Evolutionary conservation across 108 stramenopile species (phyloP), one percentile per base, ranked within the genome.

Genomic region (Aurantiochytrium sp.): DNA sequence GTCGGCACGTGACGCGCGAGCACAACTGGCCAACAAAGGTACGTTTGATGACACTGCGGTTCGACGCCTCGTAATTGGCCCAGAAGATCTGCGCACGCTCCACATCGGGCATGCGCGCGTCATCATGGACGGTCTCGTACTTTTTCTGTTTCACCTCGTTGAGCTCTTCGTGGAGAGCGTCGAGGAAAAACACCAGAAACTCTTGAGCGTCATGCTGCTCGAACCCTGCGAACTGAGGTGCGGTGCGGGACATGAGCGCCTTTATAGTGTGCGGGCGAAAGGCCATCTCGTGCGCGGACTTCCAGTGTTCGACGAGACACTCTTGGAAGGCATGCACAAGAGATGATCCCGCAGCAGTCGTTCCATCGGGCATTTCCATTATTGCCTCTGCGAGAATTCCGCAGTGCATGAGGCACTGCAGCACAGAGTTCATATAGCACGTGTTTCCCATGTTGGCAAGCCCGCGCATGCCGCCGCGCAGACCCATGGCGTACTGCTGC

Each of bases 151-250:
- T 92, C 34, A 98, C 92, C 5, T 96, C 95, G 91, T 98, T 99
- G 31, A 97, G 96, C 89, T 99, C 99, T 90, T 99, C 98, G 92
- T 99, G 98, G 34, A 99, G 90, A 3, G 96, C 96, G 87, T 99
- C 99, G 21, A 99, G 86, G 34, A 99, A 90, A 87, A 96, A 98
- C 21, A 92, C 94, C 85, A 98, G 96, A n/a, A 99, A 91, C 87
- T 99, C 99, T 88, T 98, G 98, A 5, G 97, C 96, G 87, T 99
- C 99, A 86, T 99, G 99, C 91, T 99, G 99, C 86, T 98, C 96
- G 90, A 98, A 98, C 3, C 99, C 99, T 50, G 95, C 89, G 89
- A 99, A 99, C 87, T 95, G 95, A 50, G 97, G 94, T 1, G 96
- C 96, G 88, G 95, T 93, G 55, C 93, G 90, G 24, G 97, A 97